A percentile compares a stretch with the other conserved stretches of the same genome.
phyloP scores from a whole-genome alignment of 1,139 yeast species.

The Suhomyces taliae region DNA sequence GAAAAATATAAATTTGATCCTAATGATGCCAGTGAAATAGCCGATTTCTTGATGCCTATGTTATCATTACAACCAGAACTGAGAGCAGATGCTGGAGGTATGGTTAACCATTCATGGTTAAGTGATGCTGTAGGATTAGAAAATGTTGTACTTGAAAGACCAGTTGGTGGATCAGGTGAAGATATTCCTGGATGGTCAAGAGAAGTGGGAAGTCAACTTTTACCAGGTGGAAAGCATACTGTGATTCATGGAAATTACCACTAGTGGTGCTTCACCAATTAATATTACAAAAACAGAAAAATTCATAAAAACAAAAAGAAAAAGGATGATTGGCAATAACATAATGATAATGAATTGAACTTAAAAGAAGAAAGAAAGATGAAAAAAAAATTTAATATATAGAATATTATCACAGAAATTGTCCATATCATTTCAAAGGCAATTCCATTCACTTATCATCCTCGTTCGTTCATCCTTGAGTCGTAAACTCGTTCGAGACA shows the following conservation, averaged over 20 bases:
- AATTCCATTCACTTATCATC: too few relatives aligned
- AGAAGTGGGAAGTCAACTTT: slow-evolving; percentile 19
- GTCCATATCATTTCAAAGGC: too few relatives aligned
- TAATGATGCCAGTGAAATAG: slow-evolving; percentile 33
- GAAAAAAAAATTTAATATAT: too few relatives aligned
- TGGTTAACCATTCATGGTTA: slow-evolving; percentile 46
- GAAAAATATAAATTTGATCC: slow-evolving; percentile 43
- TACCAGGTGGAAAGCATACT: neutral
- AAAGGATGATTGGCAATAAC: neutral
- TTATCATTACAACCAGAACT: slow-evolving; percentile 63
- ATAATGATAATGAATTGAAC: too few relatives aligned
- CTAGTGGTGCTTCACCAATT: neutral
- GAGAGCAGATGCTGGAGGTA: slow-evolving; percentile 54
- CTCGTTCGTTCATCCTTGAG: too few relatives aligned
- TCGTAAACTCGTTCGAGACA: too few relatives aligned
- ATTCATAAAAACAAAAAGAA: slow-evolving; percentile 5
- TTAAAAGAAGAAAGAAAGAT: too few relatives aligned
- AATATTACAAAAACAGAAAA: slow-evolving; percentile 2
- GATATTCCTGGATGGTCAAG: slow-evolving; percentile 76
- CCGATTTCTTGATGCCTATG: slow-evolving; percentile 70
- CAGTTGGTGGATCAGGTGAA: slow-evolving; percentile 64
- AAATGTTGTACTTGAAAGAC: slow-evolving; percentile 28
- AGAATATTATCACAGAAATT: too few relatives aligned
- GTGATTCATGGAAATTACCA: neutral
- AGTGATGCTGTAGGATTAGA: slow-evolving; percentile 28